Conservation (phyloP, 129 eudicot species). For the Chrysanthemum seticuspe region DNA sequence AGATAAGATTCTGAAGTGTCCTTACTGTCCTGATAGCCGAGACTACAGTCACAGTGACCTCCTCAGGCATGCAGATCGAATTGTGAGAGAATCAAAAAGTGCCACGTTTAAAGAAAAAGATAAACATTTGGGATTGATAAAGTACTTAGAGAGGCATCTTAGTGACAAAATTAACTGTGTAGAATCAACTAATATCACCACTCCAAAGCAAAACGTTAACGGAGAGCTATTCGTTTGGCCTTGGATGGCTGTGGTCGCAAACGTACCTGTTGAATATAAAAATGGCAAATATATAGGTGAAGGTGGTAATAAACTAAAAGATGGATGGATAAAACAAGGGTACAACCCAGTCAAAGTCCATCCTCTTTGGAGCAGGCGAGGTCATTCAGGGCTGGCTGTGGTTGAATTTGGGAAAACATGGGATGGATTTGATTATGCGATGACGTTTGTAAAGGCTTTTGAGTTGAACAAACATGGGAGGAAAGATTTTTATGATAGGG, state of each 20-base stretch:
- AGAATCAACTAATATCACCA: too few relatives aligned
- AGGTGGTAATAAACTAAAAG: constrained; percentile 55
- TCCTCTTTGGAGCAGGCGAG: constrained; percentile 61
- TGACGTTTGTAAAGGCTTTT: constrained; percentile 54
- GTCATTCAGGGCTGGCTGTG: constrained; percentile 64
- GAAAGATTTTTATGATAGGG: too few relatives aligned
- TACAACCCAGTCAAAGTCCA: constrained; percentile 53
- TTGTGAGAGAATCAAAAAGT: too few relatives aligned
- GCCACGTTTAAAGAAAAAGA: too few relatives aligned
- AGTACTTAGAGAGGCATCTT: too few relatives aligned
- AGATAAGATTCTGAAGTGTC: too few relatives aligned
- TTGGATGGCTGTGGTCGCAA: constrained; percentile 72
- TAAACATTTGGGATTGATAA: too few relatives aligned
- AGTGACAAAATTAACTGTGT: too few relatives aligned
- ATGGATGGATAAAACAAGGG: constrained; percentile 53
- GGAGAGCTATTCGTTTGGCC: constrained; percentile 72
- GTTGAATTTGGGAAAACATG: constrained; percentile 59
- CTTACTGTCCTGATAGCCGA: too few relatives aligned
- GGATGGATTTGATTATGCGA: constrained; percentile 50
- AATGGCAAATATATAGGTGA: constrained; percentile 52
- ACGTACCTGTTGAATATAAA: constrained; percentile 41
- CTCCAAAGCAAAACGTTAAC: not conserved
- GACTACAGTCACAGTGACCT: too few relatives aligned
- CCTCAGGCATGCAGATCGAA: too few relatives aligned
- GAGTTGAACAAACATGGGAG: constrained; percentile 28